These are phyloP conservation scores for Biscogniauxia sp. DNA, from an alignment of 2,329 filamentous ascomycete genomes.

Conservation along the genomic window DNA sequence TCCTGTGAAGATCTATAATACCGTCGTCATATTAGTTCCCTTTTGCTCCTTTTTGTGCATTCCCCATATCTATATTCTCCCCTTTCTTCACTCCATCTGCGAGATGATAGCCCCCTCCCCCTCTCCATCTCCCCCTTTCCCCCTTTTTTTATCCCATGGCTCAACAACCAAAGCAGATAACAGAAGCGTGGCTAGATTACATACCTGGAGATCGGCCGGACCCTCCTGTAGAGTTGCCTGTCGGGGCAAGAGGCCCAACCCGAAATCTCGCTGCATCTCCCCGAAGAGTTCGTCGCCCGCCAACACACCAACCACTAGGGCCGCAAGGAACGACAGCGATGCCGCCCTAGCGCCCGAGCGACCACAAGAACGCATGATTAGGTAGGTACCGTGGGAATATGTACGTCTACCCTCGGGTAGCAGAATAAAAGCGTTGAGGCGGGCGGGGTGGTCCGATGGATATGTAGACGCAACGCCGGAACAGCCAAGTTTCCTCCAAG, in stretches of 20 bases:
- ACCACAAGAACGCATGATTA: constrained; percentile 1
- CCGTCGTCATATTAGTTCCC: background rate
- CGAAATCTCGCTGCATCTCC: constrained; percentile 37
- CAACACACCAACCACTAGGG: constrained; percentile 13
- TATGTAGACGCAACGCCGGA: too few relatives aligned
- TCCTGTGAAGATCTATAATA: constrained; percentile 37
- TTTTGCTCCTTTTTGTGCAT: background rate
- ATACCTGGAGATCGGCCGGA: constrained; percentile 37
- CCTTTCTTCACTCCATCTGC: background rate
- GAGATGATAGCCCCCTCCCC: background rate
- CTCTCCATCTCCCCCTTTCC: too few relatives aligned
- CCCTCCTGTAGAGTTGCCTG: constrained; percentile 21
- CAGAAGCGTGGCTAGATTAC: constrained; percentile 1
- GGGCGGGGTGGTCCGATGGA: background rate
- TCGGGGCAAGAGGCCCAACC: constrained; percentile 34
- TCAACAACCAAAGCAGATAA: background rate
- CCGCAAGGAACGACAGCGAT: constrained; percentile 13
- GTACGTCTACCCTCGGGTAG: background rate
- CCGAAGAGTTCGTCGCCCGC: constrained; percentile 23
- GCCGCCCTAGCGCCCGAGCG: constrained; percentile 5
- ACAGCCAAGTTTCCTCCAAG: too few relatives aligned
- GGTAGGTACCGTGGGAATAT: background rate
- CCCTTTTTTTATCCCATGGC: constrained; percentile 3
- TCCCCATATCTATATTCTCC: background rate
- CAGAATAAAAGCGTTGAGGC: background rate